Conservation (phyloP, 257 asterid species). For the Ilex aquifolium region DNA sequence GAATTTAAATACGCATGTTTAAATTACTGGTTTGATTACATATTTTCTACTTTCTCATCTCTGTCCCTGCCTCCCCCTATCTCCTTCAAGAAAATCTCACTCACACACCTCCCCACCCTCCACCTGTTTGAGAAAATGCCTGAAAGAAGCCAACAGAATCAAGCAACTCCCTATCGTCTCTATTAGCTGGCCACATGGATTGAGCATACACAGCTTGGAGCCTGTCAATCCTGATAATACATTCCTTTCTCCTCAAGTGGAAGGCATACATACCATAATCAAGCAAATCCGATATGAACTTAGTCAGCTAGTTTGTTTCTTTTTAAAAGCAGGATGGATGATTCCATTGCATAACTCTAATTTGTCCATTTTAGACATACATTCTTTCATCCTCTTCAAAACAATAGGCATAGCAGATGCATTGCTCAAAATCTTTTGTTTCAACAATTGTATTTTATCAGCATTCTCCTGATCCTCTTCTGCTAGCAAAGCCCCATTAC, state of each 20-base stretch:
- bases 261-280: background rate
- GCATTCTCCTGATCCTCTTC: no score
- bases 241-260: constrained; percentile 1
- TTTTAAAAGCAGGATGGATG: constrained; percentile 64
- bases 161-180: no score
- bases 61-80: no score
- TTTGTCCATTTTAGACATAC: constrained; percentile 49
- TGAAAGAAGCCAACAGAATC: no score
- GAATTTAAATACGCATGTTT: no score
- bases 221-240: background rate
- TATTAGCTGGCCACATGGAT: no score
- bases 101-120: no score
- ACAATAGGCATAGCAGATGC: constrained; percentile 2
- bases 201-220: background rate
- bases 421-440: constrained; percentile 7
- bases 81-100: no score
- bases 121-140: no score
- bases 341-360: constrained; percentile 33
- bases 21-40: no score
- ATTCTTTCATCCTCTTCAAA: constrained; percentile 66
- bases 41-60: no score
- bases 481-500: no score
- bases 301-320: constrained; percentile 27
- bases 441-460: constrained; percentile 25
- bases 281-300: background rate